Percentiles rank a stretch among this genome's conserved stretches.
Evolutionary conservation across 352 stramenopile species (phyloP).

Genomic region (Pilasporangium apinafurcum): DNA sequence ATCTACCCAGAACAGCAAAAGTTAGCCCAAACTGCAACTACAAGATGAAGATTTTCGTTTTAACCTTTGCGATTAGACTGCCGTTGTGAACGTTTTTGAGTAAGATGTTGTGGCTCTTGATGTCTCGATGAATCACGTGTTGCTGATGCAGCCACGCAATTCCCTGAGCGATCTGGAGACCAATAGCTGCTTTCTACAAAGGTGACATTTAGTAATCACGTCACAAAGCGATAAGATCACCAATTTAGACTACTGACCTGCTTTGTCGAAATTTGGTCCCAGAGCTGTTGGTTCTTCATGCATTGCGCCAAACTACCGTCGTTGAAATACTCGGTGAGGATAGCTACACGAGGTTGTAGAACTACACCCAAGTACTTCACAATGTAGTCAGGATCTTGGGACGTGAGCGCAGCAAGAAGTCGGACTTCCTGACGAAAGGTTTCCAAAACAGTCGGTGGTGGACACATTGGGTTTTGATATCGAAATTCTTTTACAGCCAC

Average conservation of each 20-base stretch:
- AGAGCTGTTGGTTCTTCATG: conserved; percentile 17
- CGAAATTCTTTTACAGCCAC: conserved; percentile 36
- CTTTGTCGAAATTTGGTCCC: conserved; percentile 15
- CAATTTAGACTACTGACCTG: conserved; percentile 12
- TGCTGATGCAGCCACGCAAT: conserved; percentile 25
- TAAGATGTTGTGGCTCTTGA: conserved; percentile 42
- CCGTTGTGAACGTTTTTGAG: conserved; percentile 3
- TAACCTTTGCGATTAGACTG: conserved; percentile 16
- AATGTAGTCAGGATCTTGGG: conserved; percentile 7
- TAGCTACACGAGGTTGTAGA: conserved; percentile 14
- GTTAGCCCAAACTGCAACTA: neutral
- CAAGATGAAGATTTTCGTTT: neutral
- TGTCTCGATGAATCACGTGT: conserved; percentile 32
- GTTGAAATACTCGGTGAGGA: conserved; percentile 18
- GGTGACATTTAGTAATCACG: no score
- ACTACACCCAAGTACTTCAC: conserved; percentile 19
- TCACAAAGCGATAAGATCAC: no score
- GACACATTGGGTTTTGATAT: conserved; percentile 14
- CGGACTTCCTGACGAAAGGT: conserved; percentile 30
- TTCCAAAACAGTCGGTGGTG: conserved; percentile 20
- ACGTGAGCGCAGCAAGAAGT: conserved; percentile 10
- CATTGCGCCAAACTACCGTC: conserved; percentile 21
- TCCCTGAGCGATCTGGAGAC: conserved; percentile 19
- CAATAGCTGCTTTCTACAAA: conserved; percentile 22
- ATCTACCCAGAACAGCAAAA: conserved; percentile 9